phyloP scores from a whole-genome alignment of 225 moss, liverwort and hornwort species.

The Rhytidiadelphus loreus region DNA sequence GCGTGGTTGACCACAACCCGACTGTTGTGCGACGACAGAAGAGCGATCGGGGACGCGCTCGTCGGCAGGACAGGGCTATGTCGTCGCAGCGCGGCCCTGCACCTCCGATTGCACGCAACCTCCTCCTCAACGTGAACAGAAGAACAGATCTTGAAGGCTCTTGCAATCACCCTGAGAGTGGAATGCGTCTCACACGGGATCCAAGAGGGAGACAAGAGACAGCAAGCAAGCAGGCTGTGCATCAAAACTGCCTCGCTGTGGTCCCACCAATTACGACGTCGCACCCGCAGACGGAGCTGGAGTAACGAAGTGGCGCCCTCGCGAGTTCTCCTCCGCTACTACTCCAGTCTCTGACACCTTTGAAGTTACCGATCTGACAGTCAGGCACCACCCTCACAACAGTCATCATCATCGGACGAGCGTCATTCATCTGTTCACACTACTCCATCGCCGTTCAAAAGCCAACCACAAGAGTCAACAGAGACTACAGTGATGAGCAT shows the following conservation, averaged over 20 bases:
- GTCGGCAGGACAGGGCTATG: not conserved
- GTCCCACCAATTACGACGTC: not conserved
- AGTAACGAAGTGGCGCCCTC: not conserved
- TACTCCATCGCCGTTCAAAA: not conserved
- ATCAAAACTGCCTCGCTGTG: not conserved
- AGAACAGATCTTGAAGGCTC: not conserved
- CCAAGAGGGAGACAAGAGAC: not conserved
- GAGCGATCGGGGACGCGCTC: not conserved
- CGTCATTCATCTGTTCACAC: not conserved
- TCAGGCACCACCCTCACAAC: not conserved
- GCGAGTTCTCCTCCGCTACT: not conserved
- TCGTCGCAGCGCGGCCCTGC: not conserved
- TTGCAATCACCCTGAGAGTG: not conserved
- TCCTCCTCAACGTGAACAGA: not conserved
- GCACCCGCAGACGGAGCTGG: not conserved
- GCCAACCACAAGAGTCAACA: not conserved
- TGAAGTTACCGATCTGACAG: constrained; percentile 10
- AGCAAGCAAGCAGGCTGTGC: not conserved
- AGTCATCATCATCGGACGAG: not conserved
- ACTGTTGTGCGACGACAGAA: not conserved
- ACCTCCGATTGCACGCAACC: not conserved
- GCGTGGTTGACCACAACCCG: constrained; percentile 12
- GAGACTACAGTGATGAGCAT: not conserved
- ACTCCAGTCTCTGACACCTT: not conserved
- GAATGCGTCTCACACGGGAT: not conserved